A percentile compares a stretch with the other conserved stretches of the same genome.
Evolutionary conservation across 768 basidiomycete genomes (phyloP).

Genomic region (Gyrodon lividus): DNA sequence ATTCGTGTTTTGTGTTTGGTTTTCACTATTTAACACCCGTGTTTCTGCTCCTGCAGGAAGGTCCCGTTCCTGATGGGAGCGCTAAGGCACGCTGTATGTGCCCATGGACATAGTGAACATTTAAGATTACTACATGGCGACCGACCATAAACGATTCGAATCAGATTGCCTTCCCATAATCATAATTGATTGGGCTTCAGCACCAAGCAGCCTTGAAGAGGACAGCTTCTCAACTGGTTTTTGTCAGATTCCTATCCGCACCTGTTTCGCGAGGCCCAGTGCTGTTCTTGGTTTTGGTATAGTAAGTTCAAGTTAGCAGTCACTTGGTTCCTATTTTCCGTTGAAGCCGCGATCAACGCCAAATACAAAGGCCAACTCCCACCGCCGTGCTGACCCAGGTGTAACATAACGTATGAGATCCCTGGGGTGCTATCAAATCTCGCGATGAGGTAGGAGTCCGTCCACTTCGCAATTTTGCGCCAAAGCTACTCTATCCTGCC

Average conservation of each 20-base stretch:
- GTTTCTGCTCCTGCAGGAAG: no score
- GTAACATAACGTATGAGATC: no score
- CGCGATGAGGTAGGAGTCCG: not conserved
- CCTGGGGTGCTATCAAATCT: no score
- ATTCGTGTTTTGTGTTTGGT: no score
- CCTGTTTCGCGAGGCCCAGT: constrained; percentile 22
- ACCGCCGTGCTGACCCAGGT: not conserved
- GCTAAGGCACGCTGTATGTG: constrained; percentile 20
- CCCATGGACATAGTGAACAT: constrained; percentile 7
- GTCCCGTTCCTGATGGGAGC: not conserved
- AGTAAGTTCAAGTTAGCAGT: constrained; percentile 8
- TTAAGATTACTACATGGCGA: constrained; percentile 9
- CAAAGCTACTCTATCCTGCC: no score
- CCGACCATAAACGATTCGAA: constrained; percentile 10
- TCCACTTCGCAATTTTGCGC: constrained; percentile 11
- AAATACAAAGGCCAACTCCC: constrained; percentile 8
- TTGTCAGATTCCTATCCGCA: no score
- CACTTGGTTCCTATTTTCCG: constrained; percentile 7
- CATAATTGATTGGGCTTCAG: not conserved
- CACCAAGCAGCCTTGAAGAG: constrained; percentile 1
- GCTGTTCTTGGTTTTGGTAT: not conserved
- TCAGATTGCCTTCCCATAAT: constrained; percentile 7
- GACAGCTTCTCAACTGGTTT: constrained; percentile 15
- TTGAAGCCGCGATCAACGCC: constrained; percentile 18
- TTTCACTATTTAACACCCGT: no score